Percentiles rank a stretch among this genome's conserved stretches.
Conservation (phyloP, 495 filamentous ascomycete species). For the Apiosordaria backusii region DNA sequence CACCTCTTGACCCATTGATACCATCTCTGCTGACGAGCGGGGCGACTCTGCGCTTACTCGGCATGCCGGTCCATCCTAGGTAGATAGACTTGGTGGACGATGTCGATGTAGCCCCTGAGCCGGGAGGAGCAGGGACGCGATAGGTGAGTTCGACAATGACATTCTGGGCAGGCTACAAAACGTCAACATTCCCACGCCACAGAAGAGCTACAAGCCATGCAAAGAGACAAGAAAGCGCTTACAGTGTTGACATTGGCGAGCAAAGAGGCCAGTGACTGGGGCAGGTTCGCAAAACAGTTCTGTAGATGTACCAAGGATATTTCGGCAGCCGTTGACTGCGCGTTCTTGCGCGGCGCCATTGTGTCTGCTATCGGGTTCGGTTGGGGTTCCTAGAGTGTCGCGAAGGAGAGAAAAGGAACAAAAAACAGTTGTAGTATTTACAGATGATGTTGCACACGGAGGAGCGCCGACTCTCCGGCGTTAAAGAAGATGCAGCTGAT, state of each 20-base stretch:
- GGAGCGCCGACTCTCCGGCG: too few relatives aligned
- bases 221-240: slow-evolving; percentile 53
- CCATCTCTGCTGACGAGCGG: slow-evolving; percentile 71
- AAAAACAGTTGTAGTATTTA: not conserved
- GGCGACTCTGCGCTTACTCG: slow-evolving; percentile 75
- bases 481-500: not conserved
- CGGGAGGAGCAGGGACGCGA: slow-evolving; percentile 40
- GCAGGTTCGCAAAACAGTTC: slow-evolving; percentile 92
- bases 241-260: slow-evolving; percentile 87
- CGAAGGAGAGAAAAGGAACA: not conserved
- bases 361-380: not conserved
- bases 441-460: not conserved
- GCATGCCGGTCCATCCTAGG: slow-evolving; percentile 95
- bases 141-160: slow-evolving; percentile 86
- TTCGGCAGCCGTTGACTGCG: slow-evolving; percentile 66
- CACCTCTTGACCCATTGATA: slow-evolving; percentile 53
- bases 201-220: not conserved
- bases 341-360: slow-evolving; percentile 65
- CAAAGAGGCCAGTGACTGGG: slow-evolving; percentile 73
- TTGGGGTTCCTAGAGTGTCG: not conserved
- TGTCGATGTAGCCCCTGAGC: slow-evolving; percentile 32
- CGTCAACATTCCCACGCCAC: slow-evolving; percentile 4
- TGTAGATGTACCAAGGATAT: slow-evolving; percentile 78
- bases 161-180: slow-evolving; percentile 76
- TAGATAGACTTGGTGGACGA: slow-evolving; percentile 62